phyloP scores from a whole-genome alignment of 345 rosid species.

The Mercurialis annua region DNA sequence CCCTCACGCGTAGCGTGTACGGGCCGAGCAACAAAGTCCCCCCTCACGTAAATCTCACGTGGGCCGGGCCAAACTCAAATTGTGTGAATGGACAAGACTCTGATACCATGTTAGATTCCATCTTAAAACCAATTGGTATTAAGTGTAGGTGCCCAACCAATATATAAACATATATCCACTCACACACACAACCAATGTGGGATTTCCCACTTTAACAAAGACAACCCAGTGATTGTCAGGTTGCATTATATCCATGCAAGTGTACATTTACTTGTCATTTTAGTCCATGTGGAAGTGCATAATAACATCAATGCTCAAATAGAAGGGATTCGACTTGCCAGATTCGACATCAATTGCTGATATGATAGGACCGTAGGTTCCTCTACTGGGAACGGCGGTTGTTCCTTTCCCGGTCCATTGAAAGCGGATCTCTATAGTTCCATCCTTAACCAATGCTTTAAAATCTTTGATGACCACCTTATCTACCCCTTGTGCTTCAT shows the following conservation, averaged over 20 bases:
- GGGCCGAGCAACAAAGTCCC: too few species aligned
- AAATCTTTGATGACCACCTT: slow-evolving; percentile 27
- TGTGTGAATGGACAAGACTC: too few species aligned
- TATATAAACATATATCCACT: too few species aligned
- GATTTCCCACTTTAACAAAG: too few species aligned
- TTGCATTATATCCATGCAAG: not conserved
- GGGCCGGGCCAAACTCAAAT: too few species aligned
- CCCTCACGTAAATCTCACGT: too few species aligned
- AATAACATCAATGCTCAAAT: not conserved
- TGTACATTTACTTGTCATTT: not conserved
- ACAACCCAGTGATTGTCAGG: too few species aligned
- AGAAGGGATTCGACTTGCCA: slow-evolving; percentile 21
- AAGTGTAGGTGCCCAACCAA: too few species aligned
- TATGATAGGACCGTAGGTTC: not conserved
- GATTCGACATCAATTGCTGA: not conserved
- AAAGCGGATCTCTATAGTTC: not conserved
- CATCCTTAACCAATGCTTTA: not conserved
- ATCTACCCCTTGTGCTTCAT: slow-evolving; percentile 45
- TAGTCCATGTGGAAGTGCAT: not conserved
- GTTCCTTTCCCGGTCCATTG: not conserved
- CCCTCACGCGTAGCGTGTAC: too few species aligned
- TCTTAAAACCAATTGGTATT: too few species aligned
- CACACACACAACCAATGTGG: too few species aligned
- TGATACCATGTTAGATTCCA: too few species aligned
- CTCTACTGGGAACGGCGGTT: not conserved